Conservation (phyloP, 805 yeast genomes). For the Wickerhamomyces rabaulensis region DNA sequence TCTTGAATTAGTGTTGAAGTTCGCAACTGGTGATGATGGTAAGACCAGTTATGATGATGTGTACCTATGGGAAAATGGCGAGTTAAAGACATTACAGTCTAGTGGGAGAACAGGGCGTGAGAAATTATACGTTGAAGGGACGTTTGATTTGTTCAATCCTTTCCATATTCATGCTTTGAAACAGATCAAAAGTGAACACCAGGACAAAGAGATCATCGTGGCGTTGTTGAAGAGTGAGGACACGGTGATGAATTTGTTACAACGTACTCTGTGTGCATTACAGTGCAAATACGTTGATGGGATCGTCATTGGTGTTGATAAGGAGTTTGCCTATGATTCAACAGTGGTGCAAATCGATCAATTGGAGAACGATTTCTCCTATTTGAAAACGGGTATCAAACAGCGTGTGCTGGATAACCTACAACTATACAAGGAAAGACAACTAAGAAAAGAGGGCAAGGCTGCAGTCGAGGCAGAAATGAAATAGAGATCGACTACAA, state of each 20-base stretch:
- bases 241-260: conserved; percentile 85
- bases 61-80: conserved; percentile 30
- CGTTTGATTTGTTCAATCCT: conserved; percentile 88
- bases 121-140: conserved; percentile 66
- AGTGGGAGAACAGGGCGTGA: conserved; percentile 13
- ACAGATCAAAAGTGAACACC: conserved; percentile 37
- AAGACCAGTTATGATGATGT: conserved; percentile 45
- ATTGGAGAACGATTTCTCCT: conserved; percentile 52
- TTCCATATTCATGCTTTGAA: conserved; percentile 81
- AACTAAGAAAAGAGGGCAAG: conserved; percentile 81
- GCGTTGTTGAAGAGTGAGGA: conserved; percentile 73
- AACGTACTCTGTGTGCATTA: conserved; percentile 79
- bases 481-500: conserved; percentile 3
- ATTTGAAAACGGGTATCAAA: conserved; percentile 68
- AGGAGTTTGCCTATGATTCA: conserved; percentile 6
- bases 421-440: conserved; percentile 78
- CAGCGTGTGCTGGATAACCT: conserved; percentile 66
- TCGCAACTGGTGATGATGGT: conserved; percentile 65
- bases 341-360: conserved; percentile 22
- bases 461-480: conserved; percentile 41
- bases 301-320: conserved; percentile 41
- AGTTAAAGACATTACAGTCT: conserved; percentile 18
- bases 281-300: conserved; percentile 86
- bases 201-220: conserved; percentile 44
- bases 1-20: conserved; percentile 30